Evolutionary conservation across 2,329 filamentous ascomycete genomes (phyloP).

Genomic region (Diplodia corticola): DNA sequence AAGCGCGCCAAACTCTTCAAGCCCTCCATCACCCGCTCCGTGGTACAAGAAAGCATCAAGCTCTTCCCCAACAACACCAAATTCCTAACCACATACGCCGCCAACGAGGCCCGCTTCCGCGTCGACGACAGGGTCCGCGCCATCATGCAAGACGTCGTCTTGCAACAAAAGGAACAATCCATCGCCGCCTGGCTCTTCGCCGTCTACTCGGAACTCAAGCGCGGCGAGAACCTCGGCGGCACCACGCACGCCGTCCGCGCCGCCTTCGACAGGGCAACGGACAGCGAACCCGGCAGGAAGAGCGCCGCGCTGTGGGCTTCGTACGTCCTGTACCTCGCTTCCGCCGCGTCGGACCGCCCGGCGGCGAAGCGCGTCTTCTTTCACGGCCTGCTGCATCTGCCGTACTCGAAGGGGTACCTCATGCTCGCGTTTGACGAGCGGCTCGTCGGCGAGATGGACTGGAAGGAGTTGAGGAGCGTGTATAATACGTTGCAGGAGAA

Average conservation of each 20-base stretch:
- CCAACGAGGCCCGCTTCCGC: slow-evolving; percentile 69
- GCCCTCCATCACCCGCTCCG: slow-evolving; percentile 63
- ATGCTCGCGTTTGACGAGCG: slow-evolving; percentile 55
- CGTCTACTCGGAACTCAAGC: slow-evolving; percentile 56
- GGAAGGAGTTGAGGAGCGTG: slow-evolving; percentile 53
- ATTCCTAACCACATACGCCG: slow-evolving; percentile 71
- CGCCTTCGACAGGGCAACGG: slow-evolving; percentile 56
- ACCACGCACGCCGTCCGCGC: slow-evolving; percentile 56
- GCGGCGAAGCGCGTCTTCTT: slow-evolving; percentile 55
- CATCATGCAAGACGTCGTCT: slow-evolving; percentile 52
- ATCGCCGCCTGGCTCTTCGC: slow-evolving; percentile 57
- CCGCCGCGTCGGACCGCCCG: background rate
- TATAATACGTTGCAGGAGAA: slow-evolving; percentile 62
- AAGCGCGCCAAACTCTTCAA: slow-evolving; percentile 65
- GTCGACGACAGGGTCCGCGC: slow-evolving; percentile 76
- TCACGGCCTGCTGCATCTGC: slow-evolving; percentile 57
- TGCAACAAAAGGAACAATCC: slow-evolving; percentile 35
- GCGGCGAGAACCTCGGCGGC: slow-evolving; percentile 43
- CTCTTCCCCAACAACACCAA: slow-evolving; percentile 75
- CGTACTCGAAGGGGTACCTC: slow-evolving; percentile 64
- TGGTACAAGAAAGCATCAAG: slow-evolving; percentile 61
- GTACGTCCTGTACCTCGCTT: slow-evolving; percentile 29
- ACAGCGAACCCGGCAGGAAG: slow-evolving; percentile 32
- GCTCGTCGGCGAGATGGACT: slow-evolving; percentile 39
- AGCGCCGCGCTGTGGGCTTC: slow-evolving; percentile 35